phyloP scores from a whole-genome alignment of 345 rosid genomes.

The Aurinia saxatilis region DNA sequence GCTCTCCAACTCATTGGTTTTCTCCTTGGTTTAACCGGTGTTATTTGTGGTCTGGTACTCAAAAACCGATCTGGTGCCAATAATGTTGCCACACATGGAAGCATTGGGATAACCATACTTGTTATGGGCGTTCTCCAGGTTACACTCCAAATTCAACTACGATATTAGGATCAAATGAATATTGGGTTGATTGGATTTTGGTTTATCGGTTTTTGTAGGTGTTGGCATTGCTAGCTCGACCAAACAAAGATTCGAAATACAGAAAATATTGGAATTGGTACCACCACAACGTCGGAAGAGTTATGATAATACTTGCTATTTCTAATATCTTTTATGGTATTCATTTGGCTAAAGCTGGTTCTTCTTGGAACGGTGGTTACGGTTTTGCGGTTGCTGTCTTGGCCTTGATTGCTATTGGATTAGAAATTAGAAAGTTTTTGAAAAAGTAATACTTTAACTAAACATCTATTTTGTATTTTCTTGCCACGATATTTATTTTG shows the following conservation, averaged over 20 bases:
- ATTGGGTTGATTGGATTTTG: not conserved
- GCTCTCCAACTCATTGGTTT: constrained; percentile 49
- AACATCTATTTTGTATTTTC: not conserved
- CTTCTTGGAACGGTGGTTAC: constrained; percentile 59
- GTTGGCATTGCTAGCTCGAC: constrained; percentile 60
- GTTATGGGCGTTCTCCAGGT: constrained; percentile 84
- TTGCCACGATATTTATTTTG: not conserved
- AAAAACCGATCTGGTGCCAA: constrained; percentile 32
- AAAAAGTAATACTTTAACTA: constrained; percentile 16
- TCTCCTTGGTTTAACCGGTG: constrained; percentile 47
- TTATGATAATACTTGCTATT: constrained; percentile 44
- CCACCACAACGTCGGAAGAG: constrained; percentile 58
- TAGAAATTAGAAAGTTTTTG: constrained; percentile 44
- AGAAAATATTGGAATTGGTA: constrained; percentile 82
- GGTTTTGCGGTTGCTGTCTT: constrained; percentile 43
- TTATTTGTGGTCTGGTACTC: constrained; percentile 51
- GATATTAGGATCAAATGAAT: not conserved
- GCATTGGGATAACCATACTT: constrained; percentile 59
- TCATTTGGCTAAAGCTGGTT: constrained; percentile 50
- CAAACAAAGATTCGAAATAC: constrained; percentile 44
- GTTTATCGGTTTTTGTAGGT: constrained; percentile 28
- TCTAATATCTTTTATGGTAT: constrained; percentile 82
- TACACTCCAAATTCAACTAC: not conserved
- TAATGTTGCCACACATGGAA: constrained; percentile 54
- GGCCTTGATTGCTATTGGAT: constrained; percentile 23